Conservation (phyloP, 495 filamentous ascomycete genomes). For the Tuber microsphaerosporum region DNA sequence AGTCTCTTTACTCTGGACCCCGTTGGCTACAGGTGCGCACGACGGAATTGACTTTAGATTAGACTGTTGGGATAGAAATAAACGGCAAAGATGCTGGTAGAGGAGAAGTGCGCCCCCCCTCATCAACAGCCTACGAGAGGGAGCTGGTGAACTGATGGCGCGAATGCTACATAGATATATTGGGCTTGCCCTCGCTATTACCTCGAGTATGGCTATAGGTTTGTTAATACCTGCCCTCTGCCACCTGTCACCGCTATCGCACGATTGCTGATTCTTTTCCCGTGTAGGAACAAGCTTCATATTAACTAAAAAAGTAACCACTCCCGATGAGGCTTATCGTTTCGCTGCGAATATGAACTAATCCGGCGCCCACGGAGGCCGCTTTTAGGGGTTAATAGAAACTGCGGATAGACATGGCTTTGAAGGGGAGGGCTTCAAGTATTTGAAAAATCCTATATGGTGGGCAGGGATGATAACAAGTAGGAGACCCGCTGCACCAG, state of each 20-base stretch:
- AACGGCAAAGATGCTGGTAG: conserved; percentile 51
- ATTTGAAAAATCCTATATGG: conserved; percentile 86
- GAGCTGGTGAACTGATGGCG: conserved; percentile 41
- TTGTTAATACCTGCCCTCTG: conserved; percentile 43
- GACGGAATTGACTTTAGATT: conserved; percentile 18
- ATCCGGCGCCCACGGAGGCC: conserved; percentile 12
- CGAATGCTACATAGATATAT: conserved; percentile 63
- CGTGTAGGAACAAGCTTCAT: conserved; percentile 77
- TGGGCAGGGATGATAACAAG: conserved; percentile 86
- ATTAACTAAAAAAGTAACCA: conserved; percentile 76
- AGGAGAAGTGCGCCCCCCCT: conserved; percentile 68
- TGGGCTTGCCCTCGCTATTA: conserved; percentile 79
- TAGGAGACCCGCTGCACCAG: conserved; percentile 46
- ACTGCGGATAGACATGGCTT: conserved; percentile 87
- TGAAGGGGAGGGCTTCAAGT: conserved; percentile 91
- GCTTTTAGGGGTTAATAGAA: conserved; percentile 71
- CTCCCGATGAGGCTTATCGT: neutral
- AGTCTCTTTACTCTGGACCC: conserved; percentile 11
- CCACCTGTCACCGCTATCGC: conserved; percentile 21
- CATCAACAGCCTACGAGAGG: conserved; percentile 7
- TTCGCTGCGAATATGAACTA: neutral
- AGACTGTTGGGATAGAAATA: conserved; percentile 13
- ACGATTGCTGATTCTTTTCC: conserved; percentile 21
- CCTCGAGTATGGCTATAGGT: conserved; percentile 90
- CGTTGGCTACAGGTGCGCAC: conserved; percentile 17